Evolutionary conservation across 2,329 filamentous ascomycete genomes (phyloP), one percentile per base, ranked within the genome.

Genomic region (Chalara sp.): DNA sequence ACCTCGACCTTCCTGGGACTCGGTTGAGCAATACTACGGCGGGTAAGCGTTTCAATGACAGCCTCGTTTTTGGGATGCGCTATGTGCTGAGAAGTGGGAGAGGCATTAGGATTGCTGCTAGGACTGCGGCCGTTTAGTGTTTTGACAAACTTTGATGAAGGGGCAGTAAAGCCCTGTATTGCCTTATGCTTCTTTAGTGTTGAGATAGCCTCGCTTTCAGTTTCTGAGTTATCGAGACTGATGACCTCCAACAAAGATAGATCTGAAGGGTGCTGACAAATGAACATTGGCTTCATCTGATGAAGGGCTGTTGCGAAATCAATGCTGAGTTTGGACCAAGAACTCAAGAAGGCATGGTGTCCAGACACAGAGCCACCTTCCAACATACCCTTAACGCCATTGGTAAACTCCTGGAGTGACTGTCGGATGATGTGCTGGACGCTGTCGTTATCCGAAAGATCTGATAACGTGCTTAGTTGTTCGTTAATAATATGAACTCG

Each of bases 391-490:
- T 76, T 71, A 1, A 89, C 72, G 0, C 71, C 62, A 0, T 72
- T 68, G 0, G 78, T 75, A 53, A 92, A 83, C 0, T 69, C 70
- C 10, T 72, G 70, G 0, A 92, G 64, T 8, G 80, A 78, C 2
- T 76, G 75, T 21, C 76, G 76, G 0, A 95, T 75, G 7, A 83
- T 79, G 0, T 83, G 71, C n/a, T 83, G 76, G 0, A 89, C 78
- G 42, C 89, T 87, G 0, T 72, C 67, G 0, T 67, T 67, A 21
- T 21, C 21, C 0, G 86, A 84, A 0, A 87, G 76, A 37, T 88
- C 84, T 0, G 87, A 87, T 0, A 91, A 74, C 0, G 67, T 68
- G 0, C 64, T 56, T 0, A 95, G 72, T 50, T 85, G 70, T 0
- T 61, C 58, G 1, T 80, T 71, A 2, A 90, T 79, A 0, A 71